These are phyloP conservation scores for Fusarium decemcellulare DNA, from an alignment of 2,329 filamentous ascomycete genomes.

Conservation along the genomic window DNA sequence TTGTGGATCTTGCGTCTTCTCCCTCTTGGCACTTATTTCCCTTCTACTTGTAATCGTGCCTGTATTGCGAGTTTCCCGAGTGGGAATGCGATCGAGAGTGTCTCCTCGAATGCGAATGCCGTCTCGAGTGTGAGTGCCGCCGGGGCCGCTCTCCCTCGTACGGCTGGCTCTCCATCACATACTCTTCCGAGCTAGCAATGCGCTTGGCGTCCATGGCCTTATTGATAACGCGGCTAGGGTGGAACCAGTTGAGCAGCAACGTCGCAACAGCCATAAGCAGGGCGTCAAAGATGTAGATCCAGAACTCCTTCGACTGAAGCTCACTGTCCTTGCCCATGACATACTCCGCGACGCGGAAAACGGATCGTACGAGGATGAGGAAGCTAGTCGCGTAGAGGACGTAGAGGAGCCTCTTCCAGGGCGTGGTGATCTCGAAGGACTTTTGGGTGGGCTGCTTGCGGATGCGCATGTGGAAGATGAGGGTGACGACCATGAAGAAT, in stretches of 20 bases:
- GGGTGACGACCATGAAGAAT: constrained; percentile 64
- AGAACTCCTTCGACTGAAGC: constrained; percentile 52
- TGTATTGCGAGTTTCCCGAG: constrained; percentile 5
- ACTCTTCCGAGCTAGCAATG: constrained; percentile 42
- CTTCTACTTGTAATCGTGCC: constrained; percentile 19
- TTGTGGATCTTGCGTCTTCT: not conserved
- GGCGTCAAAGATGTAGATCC: constrained; percentile 56
- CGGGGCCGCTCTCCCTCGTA: constrained; percentile 7
- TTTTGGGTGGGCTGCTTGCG: constrained; percentile 30
- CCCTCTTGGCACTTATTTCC: not conserved
- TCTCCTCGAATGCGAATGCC: not conserved
- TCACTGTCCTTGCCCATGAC: constrained; percentile 52
- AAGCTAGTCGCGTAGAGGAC: constrained; percentile 47
- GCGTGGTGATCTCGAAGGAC: constrained; percentile 44
- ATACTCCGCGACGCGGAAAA: constrained; percentile 61
- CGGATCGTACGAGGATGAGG: constrained; percentile 58
- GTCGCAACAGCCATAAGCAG: constrained; percentile 51
- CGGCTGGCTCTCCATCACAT: constrained; percentile 43
- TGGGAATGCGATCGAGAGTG: constrained; percentile 10
- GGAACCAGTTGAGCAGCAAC: constrained; percentile 46
- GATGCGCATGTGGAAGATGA: constrained; percentile 60
- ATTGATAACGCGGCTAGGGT: constrained; percentile 47
- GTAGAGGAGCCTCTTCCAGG: constrained; percentile 49
- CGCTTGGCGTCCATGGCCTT: constrained; percentile 32
- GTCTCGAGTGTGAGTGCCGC: constrained; percentile 14